Evolutionary conservation across 139 green algal species (phyloP).

Genomic region (Haematococcus sp.): DNA sequence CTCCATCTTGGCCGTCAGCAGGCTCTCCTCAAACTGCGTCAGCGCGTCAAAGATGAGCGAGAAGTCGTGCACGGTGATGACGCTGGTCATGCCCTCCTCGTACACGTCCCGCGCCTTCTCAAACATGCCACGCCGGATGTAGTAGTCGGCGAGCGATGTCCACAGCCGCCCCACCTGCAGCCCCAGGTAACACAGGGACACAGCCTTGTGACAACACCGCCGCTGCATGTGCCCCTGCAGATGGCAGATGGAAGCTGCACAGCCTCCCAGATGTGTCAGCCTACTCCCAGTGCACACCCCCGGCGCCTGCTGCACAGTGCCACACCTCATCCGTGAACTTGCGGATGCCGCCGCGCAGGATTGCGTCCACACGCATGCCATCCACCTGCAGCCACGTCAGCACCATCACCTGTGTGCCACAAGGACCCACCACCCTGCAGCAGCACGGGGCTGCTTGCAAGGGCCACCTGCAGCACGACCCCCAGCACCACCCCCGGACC

Average conservation of each 20-base stretch:
- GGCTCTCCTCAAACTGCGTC: conserved; percentile 88
- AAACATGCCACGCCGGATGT: conserved; percentile 92
- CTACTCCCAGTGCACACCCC: no score
- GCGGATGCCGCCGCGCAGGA: conserved; percentile 78
- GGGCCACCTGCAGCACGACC: no score
- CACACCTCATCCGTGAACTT: conserved; percentile 88
- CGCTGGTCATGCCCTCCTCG: conserved; percentile 88
- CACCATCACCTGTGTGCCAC: no score
- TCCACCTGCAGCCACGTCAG: no score
- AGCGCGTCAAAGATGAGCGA: conserved; percentile 97
- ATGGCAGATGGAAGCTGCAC: not conserved
- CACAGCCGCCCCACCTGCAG: conserved; percentile 92
- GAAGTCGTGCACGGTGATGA: conserved; percentile 92
- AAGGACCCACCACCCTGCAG: not conserved
- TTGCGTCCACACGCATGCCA: conserved; percentile 76
- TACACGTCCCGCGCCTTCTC: conserved; percentile 97
- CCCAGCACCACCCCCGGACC: no score
- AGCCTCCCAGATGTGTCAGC: not conserved
- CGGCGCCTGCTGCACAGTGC: no score
- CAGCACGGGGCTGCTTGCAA: no score
- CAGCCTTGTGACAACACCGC: no score
- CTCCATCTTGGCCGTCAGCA: conserved; percentile 83
- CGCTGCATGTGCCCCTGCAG: no score
- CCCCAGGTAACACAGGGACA: no score
- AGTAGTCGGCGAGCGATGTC: conserved; percentile 95